Conservation (phyloP, 164 flowering plant species). For the Chloranthus sessilifolius region DNA sequence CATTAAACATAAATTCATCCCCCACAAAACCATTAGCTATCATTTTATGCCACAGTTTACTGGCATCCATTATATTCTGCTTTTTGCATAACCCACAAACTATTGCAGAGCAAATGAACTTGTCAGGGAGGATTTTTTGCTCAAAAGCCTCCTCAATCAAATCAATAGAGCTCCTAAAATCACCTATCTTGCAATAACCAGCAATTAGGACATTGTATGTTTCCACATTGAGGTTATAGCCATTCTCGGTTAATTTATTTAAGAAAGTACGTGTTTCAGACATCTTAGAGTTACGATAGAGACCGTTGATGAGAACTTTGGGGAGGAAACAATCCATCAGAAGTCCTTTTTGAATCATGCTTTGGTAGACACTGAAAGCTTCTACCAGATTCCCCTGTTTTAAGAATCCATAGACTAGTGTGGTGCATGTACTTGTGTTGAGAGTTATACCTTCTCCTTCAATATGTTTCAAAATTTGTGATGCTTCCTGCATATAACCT, state of each 20-base stretch:
- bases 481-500: not conserved
- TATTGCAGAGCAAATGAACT: not conserved
- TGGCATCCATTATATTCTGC: not conserved
- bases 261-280: not conserved
- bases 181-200: constrained; percentile 3
- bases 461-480: not conserved
- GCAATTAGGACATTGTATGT: constrained; percentile 2
- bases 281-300: not conserved
- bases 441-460: not conserved
- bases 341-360: not conserved
- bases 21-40: not conserved
- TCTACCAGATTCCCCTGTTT: constrained; percentile 3
- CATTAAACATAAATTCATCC: not conserved
- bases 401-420: not conserved
- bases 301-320: not conserved
- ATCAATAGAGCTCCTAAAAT: not conserved
- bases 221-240: not conserved
- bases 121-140: not conserved
- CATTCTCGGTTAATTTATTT: not conserved
- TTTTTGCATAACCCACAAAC: constrained; percentile 5
- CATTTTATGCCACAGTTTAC: not conserved
- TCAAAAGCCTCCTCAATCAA: constrained; percentile 5
- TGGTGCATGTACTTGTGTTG: not conserved
- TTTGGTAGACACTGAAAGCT: constrained; percentile 4
- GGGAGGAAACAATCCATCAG: not conserved